A percentile compares a stretch with the other conserved stretches of the same genome.
Conservation (phyloP, 192 early-diverging fungal genomes). For the Coemansia sp. region DNA sequence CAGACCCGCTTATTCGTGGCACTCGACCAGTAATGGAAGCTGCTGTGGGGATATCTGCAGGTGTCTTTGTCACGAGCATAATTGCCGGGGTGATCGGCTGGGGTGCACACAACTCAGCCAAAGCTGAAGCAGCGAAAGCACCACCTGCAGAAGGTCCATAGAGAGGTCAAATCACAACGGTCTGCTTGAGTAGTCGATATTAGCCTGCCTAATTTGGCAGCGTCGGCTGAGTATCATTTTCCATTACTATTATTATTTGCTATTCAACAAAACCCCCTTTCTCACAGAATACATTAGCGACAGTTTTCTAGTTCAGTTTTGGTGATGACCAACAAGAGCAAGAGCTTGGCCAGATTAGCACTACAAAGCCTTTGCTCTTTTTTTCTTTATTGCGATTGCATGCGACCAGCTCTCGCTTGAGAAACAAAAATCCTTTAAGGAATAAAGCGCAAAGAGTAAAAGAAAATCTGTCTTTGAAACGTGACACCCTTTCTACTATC, state of each 20-base stretch:
- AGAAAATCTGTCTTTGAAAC: background rate
- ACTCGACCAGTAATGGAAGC: background rate
- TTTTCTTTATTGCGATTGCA: background rate
- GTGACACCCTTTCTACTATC: background rate
- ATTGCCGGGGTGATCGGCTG: background rate
- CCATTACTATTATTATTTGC: background rate
- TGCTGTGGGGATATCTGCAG: background rate
- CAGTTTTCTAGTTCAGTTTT: no score
- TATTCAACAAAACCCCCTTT: no score
- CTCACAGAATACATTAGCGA: no score
- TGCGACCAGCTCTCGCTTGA: background rate
- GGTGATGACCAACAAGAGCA: no score
- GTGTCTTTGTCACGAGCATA: background rate
- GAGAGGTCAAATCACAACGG: no score
- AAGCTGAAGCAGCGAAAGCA: no score
- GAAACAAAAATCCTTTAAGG: background rate
- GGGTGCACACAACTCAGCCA: no score
- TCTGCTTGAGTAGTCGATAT: no score
- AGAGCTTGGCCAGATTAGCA: background rate
- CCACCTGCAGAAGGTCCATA: no score
- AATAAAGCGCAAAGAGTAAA: background rate
- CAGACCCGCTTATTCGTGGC: background rate
- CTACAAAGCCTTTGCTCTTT: background rate
- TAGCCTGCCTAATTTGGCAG: no score
- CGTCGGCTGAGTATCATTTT: background rate